Percentiles rank a stretch among this genome's conserved stretches.
phyloP scores from a whole-genome alignment of 805 yeast species.

The Wickerhamiella cacticola region DNA sequence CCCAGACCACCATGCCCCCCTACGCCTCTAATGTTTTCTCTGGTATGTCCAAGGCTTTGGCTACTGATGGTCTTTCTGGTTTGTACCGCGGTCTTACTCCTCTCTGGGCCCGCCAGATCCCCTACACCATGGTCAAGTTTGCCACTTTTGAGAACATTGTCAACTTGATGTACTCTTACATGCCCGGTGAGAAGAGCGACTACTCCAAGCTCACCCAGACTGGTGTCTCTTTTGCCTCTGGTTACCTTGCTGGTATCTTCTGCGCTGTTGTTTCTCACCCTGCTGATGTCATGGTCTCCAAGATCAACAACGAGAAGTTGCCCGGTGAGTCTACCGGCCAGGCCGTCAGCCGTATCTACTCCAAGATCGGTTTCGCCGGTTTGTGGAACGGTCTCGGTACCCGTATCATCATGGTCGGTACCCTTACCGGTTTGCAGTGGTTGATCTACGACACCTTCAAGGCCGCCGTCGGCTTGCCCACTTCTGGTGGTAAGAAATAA shows the following conservation, averaged over 20 bases:
- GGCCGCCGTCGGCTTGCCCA: conserved; percentile 88
- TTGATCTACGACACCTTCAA: conserved; percentile 91
- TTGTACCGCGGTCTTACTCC: conserved; percentile 85
- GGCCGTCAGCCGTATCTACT: conserved; percentile 64
- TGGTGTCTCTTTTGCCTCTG: conserved; percentile 89
- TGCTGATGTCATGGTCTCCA: conserved; percentile 97
- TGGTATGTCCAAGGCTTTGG: conserved; percentile 54
- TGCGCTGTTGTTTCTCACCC: conserved; percentile 96
- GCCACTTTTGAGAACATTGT: conserved; percentile 90
- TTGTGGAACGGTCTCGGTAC: conserved; percentile 92
- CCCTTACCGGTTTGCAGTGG: conserved; percentile 96
- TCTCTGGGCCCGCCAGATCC: conserved; percentile 91
- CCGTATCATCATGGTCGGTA: conserved; percentile 94
- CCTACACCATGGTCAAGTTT: conserved; percentile 97
- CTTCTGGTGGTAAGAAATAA: conserved; percentile 47
- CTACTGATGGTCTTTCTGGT: conserved; percentile 58
- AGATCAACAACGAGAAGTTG: conserved; percentile 63
- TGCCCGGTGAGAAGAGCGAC: conserved; percentile 62
- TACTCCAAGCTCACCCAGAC: conserved; percentile 72
- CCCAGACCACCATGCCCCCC: conserved; percentile 90
- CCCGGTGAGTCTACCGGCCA: conserved; percentile 53
- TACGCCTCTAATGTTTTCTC: conserved; percentile 50
- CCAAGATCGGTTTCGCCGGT: conserved; percentile 75
- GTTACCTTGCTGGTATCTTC: conserved; percentile 93
- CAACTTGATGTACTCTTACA: conserved; percentile 55